Percentiles rank a stretch among this genome's conserved stretches.
These are phyloP conservation scores for Rauvolfia tetraphylla DNA, from an alignment of 257 asterid genomes.

Conservation along the genomic window DNA sequence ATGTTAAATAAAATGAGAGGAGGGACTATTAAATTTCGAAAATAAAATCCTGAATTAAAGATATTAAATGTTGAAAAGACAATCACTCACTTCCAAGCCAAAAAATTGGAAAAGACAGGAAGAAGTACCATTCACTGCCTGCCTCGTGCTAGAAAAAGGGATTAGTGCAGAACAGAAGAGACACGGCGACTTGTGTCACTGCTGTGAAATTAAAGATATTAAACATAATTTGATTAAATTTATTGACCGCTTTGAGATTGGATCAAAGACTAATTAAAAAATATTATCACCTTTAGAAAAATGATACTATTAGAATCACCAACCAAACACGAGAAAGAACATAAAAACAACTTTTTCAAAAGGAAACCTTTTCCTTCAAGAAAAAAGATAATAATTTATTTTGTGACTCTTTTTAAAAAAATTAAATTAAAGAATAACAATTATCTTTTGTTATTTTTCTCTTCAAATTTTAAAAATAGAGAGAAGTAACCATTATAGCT, in stretches of 20 bases:
- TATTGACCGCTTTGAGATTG: neutral
- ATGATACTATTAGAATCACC: conserved; percentile 9
- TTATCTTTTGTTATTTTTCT: no score
- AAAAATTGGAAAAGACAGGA: neutral
- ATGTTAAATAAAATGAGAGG: no score
- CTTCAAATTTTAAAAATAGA: no score
- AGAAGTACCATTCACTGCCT: no score
- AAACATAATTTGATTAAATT: no score
- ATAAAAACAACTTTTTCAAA: conserved; percentile 4
- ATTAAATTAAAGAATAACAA: conserved; percentile 4
- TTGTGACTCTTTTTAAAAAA: neutral
- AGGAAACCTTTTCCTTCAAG: conserved; percentile 3
- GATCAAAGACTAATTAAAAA: neutral
- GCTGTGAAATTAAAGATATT: neutral
- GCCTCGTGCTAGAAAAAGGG: no score
- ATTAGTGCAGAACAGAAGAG: neutral
- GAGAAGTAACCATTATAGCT: no score
- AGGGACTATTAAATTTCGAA: no score
- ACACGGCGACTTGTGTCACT: neutral
- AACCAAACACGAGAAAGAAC: conserved; percentile 15
- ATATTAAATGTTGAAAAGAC: no score
- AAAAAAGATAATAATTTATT: neutral
- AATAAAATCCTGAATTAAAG: no score
- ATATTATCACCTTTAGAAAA: conserved; percentile 1
- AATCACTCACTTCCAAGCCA: no score